Conservation (phyloP, 202 grass and related monocot genomes). For the Brachypodium distachyon region DNA sequence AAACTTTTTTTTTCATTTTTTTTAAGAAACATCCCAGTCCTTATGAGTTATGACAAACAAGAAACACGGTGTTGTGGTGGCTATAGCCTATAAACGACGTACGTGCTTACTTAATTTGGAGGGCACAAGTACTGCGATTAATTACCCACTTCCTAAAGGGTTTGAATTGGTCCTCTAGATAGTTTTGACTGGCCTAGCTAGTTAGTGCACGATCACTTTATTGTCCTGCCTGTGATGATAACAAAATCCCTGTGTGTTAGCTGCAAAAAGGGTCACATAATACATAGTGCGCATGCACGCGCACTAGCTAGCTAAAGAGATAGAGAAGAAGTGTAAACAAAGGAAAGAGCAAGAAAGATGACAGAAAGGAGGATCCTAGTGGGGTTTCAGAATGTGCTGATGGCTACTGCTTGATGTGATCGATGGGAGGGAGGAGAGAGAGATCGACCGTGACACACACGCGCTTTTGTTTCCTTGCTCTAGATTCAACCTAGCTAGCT, state of each 20-base stretch:
- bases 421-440: too few relatives aligned
- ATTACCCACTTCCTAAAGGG: not conserved
- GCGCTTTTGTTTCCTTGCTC: not conserved
- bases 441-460: constrained; percentile 5
- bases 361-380: constrained; percentile 13
- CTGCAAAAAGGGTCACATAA: not conserved
- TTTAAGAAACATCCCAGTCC: too few relatives aligned
- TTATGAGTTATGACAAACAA: not conserved
- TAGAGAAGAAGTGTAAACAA: not conserved
- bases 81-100: too few relatives aligned
- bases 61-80: not conserved
- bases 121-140: not conserved
- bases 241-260: not conserved
- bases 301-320: too few relatives aligned
- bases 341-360: constrained; percentile 4
- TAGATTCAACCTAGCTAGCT: not conserved
- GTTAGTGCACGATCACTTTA: constrained; percentile 7
- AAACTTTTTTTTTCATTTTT: too few relatives aligned
- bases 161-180: not conserved
- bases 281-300: constrained; percentile 39
- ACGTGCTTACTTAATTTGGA: not conserved
- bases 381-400: constrained; percentile 12
- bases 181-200: constrained; percentile 5
- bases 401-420: not conserved
- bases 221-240: constrained; percentile 6